Base-by-base conservation (phyloP, 2,329 filamentous ascomycete genomes). In the Diatrype stigma region DNA sequence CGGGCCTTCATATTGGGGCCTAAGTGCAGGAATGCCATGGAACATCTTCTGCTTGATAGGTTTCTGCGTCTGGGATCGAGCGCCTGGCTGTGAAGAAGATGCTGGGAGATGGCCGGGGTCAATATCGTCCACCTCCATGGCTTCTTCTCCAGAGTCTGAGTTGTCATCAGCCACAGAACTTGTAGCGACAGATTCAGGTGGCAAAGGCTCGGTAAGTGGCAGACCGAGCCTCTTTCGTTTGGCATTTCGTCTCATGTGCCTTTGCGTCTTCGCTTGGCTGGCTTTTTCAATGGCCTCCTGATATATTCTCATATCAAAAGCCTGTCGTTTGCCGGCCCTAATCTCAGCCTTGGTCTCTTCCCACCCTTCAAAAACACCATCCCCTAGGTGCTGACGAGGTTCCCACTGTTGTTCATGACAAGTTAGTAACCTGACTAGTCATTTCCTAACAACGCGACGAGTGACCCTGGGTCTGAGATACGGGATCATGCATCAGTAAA, bases 221-320 rank as follows among this genome's bases (percentile, higher is more conserved):
- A 73, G 46, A 10, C 74, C 74, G 4, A 69, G 63, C 42, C 61
- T 64, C 35, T 58, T 59, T n/a, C 77, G 71, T 59, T 70, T 74
- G 21, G 56, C 61, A 48, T 80, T 79, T 19, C 77, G 71, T 47
- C 63, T 64, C n/a, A 60, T 54, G 52, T 77, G 75, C 6, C 73
- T 72, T 5, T 60, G 57, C 3, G 62, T 59, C 50, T 71, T 71
- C 22, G 53, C 60, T 10, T 58, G 50, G 5, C 62, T 51, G 3
- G 63, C 60, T 2, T 63, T 52, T 2, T 56, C 47, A 10, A 57
- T 51, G 14, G 73, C 74, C 12, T 63, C 55, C 26, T 71, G 59
- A 57, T 68, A 79, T 3, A 61, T 53, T 3, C 58, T 50, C 16
- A 78, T 52, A 21, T 73, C 69, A 51, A 76, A 76, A 0, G 66